phyloP scores from a whole-genome alignment of 495 filamentous ascomycete species.

The Annulohypoxylon moriforme region DNA sequence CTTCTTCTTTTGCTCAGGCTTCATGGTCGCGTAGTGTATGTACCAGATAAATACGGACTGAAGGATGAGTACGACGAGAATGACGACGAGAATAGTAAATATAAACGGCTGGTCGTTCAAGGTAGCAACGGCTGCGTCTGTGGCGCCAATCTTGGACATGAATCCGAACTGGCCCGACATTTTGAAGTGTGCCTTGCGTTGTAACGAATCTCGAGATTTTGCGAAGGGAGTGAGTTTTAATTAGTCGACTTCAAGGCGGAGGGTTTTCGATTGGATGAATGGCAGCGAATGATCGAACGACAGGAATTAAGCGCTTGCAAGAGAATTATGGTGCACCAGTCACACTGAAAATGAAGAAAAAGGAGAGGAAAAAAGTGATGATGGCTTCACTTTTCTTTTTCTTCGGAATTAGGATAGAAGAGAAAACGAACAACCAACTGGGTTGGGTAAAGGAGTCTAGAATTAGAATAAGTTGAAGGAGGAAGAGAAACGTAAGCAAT shows the following conservation, averaged over 20 bases:
- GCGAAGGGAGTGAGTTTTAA: background rate
- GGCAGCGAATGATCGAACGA: slow-evolving; percentile 18
- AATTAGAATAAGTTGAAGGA: slow-evolving; percentile 17
- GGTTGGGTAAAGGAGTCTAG: slow-evolving; percentile 17
- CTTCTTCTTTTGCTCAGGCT: slow-evolving; percentile 62
- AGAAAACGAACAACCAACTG: slow-evolving; percentile 27
- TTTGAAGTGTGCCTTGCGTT: slow-evolving; percentile 19
- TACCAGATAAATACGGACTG: slow-evolving; percentile 59
- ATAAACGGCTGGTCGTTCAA: slow-evolving; percentile 65
- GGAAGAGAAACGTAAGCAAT: slow-evolving; percentile 33
- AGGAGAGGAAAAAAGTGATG: slow-evolving; percentile 31
- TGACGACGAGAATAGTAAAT: slow-evolving; percentile 62
- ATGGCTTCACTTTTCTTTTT: slow-evolving; percentile 42
- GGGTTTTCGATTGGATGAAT: slow-evolving; percentile 26
- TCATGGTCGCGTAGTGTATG: slow-evolving; percentile 63
- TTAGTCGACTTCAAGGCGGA: slow-evolving; percentile 29
- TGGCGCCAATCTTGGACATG: slow-evolving; percentile 60
- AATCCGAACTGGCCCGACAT: slow-evolving; percentile 62
- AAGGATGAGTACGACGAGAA: slow-evolving; percentile 57
- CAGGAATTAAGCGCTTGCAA: slow-evolving; percentile 33
- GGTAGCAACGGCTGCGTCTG: slow-evolving; percentile 60
- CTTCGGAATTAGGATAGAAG: slow-evolving; percentile 31
- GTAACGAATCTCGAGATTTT: background rate
- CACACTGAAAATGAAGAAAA: slow-evolving; percentile 39
- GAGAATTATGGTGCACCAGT: slow-evolving; percentile 49